These are phyloP conservation scores for Filosporella fistucella DNA, from an alignment of 495 filamentous ascomycete species.

Conservation along the genomic window DNA sequence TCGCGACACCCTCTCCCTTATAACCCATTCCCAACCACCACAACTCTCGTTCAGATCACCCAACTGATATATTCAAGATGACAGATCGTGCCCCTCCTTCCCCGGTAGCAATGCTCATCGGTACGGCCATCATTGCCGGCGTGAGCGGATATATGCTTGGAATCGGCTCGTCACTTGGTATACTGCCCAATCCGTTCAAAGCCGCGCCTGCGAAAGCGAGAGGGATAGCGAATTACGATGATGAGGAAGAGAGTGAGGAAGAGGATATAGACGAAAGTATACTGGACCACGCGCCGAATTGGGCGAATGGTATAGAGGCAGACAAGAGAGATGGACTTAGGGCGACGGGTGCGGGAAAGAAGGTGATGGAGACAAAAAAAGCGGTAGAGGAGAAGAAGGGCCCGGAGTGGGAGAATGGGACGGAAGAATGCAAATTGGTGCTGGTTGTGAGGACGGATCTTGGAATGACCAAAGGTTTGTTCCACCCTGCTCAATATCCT, in stretches of 20 bases:
- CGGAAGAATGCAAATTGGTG: slow-evolving; percentile 90
- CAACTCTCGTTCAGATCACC: too few species aligned
- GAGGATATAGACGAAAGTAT: slow-evolving; percentile 46
- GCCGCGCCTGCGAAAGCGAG: neutral
- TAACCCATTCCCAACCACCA: too few species aligned
- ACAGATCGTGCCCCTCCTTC: slow-evolving; percentile 20
- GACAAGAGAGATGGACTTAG: slow-evolving; percentile 43
- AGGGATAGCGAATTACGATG: slow-evolving; percentile 18
- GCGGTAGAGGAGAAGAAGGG: slow-evolving; percentile 10
- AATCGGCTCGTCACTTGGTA: slow-evolving; percentile 44
- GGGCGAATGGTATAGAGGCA: slow-evolving; percentile 45
- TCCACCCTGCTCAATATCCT: slow-evolving; percentile 3
- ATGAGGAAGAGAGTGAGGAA: slow-evolving; percentile 43
- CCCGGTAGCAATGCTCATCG: slow-evolving; percentile 39
- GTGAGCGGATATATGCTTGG: slow-evolving; percentile 58
- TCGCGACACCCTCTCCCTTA: too few species aligned
- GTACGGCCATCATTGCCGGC: slow-evolving; percentile 60
- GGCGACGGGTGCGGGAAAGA: slow-evolving; percentile 22
- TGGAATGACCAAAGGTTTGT: slow-evolving; percentile 90
- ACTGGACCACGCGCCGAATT: slow-evolving; percentile 57
- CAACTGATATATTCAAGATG: slow-evolving; percentile 18
- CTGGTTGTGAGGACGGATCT: slow-evolving; percentile 89
- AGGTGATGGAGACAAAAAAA: slow-evolving; percentile 5
- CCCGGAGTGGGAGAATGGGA: slow-evolving; percentile 29
- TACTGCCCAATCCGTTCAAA: slow-evolving; percentile 38